phyloP scores from a whole-genome alignment of 768 basidiomycete species.

The Tulasnella sp. region DNA sequence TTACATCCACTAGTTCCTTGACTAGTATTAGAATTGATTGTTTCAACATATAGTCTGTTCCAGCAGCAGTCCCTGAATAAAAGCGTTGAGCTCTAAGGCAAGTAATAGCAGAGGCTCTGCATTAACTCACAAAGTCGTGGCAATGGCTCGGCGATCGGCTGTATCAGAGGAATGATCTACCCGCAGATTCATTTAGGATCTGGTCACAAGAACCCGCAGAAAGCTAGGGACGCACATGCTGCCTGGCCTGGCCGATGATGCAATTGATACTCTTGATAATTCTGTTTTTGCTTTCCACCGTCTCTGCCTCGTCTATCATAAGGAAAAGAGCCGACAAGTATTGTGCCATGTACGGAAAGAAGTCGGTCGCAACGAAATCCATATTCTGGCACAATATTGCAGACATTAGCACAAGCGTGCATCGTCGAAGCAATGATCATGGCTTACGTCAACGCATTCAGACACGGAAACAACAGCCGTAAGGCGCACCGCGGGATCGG shows the following conservation, averaged over 20 bases:
- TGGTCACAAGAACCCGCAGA: neutral
- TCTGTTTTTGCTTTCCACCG: constrained; percentile 64
- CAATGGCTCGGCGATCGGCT: constrained; percentile 50
- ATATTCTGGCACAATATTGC: constrained; percentile 38
- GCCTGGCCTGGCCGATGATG: constrained; percentile 45
- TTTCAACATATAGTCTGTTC: constrained; percentile 63
- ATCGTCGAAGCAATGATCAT: no score
- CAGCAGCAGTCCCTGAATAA: constrained; percentile 52
- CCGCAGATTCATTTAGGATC: neutral
- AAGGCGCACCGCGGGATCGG: constrained; percentile 77
- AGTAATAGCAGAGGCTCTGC: neutral
- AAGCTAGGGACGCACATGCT: constrained; percentile 26
- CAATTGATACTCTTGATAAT: constrained; percentile 59
- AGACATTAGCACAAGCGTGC: neutral
- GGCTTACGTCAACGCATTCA: constrained; percentile 48
- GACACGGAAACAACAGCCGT: constrained; percentile 71
- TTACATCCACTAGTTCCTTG: constrained; percentile 57
- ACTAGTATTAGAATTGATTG: constrained; percentile 57
- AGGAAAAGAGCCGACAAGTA: constrained; percentile 56
- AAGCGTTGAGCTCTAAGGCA: neutral
- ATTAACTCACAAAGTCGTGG: constrained; percentile 57
- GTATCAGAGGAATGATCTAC: constrained; percentile 59
- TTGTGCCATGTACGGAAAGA: constrained; percentile 56
- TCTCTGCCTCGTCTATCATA: constrained; percentile 62
- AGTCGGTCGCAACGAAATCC: constrained; percentile 49